Base-by-base conservation (phyloP, 148 eudicot species). In the Suaeda aralocaspica region DNA sequence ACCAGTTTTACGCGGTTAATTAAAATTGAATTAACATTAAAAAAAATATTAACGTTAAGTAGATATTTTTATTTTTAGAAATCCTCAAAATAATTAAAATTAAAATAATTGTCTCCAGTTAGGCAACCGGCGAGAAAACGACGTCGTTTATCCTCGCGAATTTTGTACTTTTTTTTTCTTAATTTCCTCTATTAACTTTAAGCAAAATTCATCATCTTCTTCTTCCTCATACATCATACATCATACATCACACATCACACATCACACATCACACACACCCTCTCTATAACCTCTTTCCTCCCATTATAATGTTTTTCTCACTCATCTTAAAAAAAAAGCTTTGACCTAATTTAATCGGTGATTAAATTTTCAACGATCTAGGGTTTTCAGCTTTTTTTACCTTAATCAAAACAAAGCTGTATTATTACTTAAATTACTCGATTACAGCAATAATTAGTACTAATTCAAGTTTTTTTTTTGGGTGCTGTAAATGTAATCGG, bases 31-130 rank as follows among this genome's bases (percentile, higher is more conserved):
- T 11, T 48, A 14, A 48, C 19, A 5, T 48, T 14, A n/a, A n/a
- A n/a, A n/a, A n/a, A n/a, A n/a, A n/a, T n/a, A n/a, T n/a, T n/a
- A n/a, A n/a, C n/a, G n/a, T n/a, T n/a, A 5, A 51, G 7, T n/a
- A 19, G 6, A 24, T 25, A 24, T 52, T 52, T 21, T 52, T 52
- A 0, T 25, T 30, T 28, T 59, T 30, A 6, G 19, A 59, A 31
- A 31, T 8, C 26, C 18, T n/a, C 12, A 31, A 62, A 62, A 45
- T 21, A 63, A 10, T 46, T 18, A 62, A 36, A 36, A 36, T 3
- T 36, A 72, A n/a, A 64, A 56, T 24, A n/a, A n/a, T 44, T 72
- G 80, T 72, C 57, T 51, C 80, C 80, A 50, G 59, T 60, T 49
- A 60, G 34, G 73, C 78, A 75, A 75, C 73, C 42, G 36, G 2